Conservation (phyloP, 805 yeast species). For the Wickerhamiella bombiphila region DNA sequence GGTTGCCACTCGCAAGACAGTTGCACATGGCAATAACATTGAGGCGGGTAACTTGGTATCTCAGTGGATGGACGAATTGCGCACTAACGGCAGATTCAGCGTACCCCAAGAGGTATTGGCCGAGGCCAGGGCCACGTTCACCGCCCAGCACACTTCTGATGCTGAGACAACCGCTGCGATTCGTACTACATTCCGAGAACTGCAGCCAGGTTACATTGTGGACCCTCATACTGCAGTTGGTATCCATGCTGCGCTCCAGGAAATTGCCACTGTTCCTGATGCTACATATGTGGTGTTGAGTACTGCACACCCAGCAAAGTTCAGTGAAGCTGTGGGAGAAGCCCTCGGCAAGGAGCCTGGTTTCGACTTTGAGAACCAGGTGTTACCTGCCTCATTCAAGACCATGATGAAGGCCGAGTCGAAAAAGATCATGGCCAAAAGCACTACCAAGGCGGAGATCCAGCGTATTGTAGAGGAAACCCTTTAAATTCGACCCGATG, state of each 20-base stretch:
- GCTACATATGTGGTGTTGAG: conserved; percentile 55
- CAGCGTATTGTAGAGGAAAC: conserved; percentile 65
- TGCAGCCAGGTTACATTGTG: conserved; percentile 54
- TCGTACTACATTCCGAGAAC: conserved; percentile 44
- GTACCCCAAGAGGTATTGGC: conserved; percentile 52
- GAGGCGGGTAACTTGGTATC: conserved; percentile 63
- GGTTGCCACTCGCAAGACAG: conserved; percentile 72
- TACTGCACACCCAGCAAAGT: conserved; percentile 98
- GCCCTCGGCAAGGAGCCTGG: conserved; percentile 53
- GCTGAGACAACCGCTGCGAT: conserved; percentile 69
- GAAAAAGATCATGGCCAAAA: conserved; percentile 45
- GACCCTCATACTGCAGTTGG: conserved; percentile 98
- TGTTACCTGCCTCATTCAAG: conserved; percentile 76
- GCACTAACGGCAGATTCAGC: conserved; percentile 56
- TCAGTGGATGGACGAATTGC: conserved; percentile 67
- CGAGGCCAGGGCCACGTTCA: conserved; percentile 56
- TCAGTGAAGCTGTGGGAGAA: conserved; percentile 84
- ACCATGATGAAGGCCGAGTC: conserved; percentile 55
- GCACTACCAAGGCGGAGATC: conserved; percentile 29
- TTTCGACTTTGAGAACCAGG: conserved; percentile 77
- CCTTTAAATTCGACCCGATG: conserved; percentile 25
- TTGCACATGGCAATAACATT: conserved; percentile 34
- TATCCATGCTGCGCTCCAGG: conserved; percentile 57
- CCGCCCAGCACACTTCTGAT: conserved; percentile 67
- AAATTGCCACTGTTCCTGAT: conserved; percentile 28